phyloP scores from a whole-genome alignment of 331 rosid species.

The Arachis monticola region DNA sequence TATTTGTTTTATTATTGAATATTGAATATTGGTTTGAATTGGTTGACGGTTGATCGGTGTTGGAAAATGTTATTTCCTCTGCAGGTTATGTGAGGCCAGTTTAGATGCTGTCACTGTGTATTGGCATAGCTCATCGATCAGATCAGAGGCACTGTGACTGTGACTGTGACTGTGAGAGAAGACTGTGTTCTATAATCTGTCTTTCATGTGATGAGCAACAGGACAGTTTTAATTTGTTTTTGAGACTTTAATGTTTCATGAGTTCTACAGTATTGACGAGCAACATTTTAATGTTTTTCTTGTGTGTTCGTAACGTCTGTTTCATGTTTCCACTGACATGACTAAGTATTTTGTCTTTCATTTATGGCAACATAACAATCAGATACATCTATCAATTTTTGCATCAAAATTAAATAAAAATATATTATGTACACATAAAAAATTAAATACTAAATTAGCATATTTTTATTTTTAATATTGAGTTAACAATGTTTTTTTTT shows the following conservation, averaged over 20 bases:
- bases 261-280: neutral
- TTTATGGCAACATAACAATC: too few relatives aligned
- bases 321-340: neutral
- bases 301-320: neutral
- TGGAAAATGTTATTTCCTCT: slow-evolving; percentile 49
- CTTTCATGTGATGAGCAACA: slow-evolving; percentile 44
- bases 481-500: too few relatives aligned
- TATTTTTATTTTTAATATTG: too few relatives aligned
- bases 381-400: too few relatives aligned
- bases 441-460: too few relatives aligned
- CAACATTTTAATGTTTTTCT: slow-evolving; percentile 17
- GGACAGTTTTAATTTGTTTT: slow-evolving; percentile 20
- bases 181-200: slow-evolving; percentile 13
- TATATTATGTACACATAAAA: too few relatives aligned
- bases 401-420: too few relatives aligned
- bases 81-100: slow-evolving; percentile 44
- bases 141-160: slow-evolving; percentile 27
- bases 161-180: too few relatives aligned
- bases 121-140: slow-evolving; percentile 6
- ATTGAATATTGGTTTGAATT: neutral
- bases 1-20: slow-evolving; percentile 35
- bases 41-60: slow-evolving; percentile 40
- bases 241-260: slow-evolving; percentile 23
- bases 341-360: neutral
- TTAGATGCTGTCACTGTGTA: slow-evolving; percentile 40